Base-by-base conservation (phyloP, 306 rosid species). In the Cucumis cinereus region DNA sequence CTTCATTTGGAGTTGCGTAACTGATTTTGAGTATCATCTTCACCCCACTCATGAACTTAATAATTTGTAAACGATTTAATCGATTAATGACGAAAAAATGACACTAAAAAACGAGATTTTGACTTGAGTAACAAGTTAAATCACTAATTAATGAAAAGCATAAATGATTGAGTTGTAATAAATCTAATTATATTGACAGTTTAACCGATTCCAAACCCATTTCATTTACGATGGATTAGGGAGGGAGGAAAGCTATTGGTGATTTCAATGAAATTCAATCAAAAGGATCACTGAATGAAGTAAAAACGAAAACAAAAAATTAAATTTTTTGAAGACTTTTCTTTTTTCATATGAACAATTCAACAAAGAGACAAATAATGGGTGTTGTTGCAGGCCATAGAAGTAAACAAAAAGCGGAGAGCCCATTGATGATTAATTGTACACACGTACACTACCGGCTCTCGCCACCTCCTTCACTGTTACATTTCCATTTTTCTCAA, bases 371-470 rank as follows among this genome's bases (percentile, higher is more conserved):
- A 64, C 53, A 67, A 67, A 40, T 17, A 17, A n/a, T 20, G 26
- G 52, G 35, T 30, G 35, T 30, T 30, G 35, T 20, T 71, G 76
- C 76, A 71, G 57, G 76, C 77, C 13, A 57, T 23, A 52, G 61
- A 69, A 69, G 19, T 11, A 36, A 22, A 45, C 74, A 20, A 69
- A 20, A 38, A 66, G 49, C 49, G 50, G 49, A 64, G 50, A 66
- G 35, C 54, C 28, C 74, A 22, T 30, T 3, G 35, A 30, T 30
- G 35, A 30, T 5, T 30, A 30, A 8, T 12, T 70, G 28, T 49
- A 52, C 62, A 73, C 62, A 73, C 62, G 60, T 54, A 54, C 77
- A 28, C 43, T 73, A 50, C 77, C 77, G 60, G 62, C 77, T 30
- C 5, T 7, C 49, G 77, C 60, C 77, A 50, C 47, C 77, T 26